Evolutionary conservation across 352 stramenopile genomes (phyloP), one percentile per base, ranked within the genome.

Genomic region (Phytophthora pistaciae): DNA sequence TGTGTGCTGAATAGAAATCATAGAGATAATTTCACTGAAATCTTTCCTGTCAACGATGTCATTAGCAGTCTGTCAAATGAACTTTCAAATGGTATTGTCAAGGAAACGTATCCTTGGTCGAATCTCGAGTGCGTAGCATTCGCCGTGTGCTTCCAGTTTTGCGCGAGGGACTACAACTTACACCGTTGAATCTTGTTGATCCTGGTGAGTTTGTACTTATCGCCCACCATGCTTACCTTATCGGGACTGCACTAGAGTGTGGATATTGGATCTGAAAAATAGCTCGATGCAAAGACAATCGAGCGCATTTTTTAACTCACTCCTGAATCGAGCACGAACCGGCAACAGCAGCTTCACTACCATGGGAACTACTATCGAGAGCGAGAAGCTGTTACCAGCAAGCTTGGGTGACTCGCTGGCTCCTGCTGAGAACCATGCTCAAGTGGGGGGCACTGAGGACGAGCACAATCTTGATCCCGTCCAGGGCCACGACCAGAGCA

Each of bases 371-470:
- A 53, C 53, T 40, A 59, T 27, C 31, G 53, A 59, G 23, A 27
- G 27, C 16, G 29, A 59, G 53, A 59, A 25, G 16, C 18, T 59
- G 29, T 29, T 59, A 8, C 6, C 53, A n/a, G 8, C n/a, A 18
- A 29, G 4, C 9, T 20, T 21, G 20, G 20, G 20, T 8, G 53
- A 59, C 10, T 59, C 53, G 7, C 8, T 46, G 16, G 14, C 13
- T 44, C 11, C 18, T 27, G 14, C 25, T 38, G 29, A 6, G 16
- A 20, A 29, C 3, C 25, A 59, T 27, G n/a, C 16, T 53, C 18
- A 42, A 18, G 29, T 16, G 4, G 46, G 27, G n/a, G 50, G 44
- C 7, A 36, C 60, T 25, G 61, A 67, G 42, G 60, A 74, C 29
- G 29, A 33, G 5, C 29, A 33, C 29, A 6, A 20, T 66, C 56